A percentile compares a stretch with the other conserved stretches of the same genome.
Conservation (phyloP, 202 grass and related monocot species). For the Saccharum hybrid region DNA sequence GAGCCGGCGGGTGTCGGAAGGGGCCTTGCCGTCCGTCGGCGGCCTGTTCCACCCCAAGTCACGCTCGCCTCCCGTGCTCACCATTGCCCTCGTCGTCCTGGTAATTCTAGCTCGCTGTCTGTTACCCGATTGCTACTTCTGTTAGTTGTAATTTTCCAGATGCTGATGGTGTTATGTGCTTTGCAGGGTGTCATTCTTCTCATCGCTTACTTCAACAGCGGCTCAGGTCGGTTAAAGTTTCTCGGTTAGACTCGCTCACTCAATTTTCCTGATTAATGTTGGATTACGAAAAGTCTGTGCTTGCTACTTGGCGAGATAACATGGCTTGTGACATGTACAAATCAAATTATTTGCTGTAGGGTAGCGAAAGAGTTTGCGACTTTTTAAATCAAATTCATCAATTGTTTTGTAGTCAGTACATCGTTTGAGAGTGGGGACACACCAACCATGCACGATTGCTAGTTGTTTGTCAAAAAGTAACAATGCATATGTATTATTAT, state of each 20-base stretch:
- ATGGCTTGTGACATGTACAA: background rate
- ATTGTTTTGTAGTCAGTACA: background rate
- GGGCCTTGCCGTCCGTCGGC: slow-evolving; percentile 59
- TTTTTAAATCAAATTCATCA: background rate
- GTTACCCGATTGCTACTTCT: background rate
- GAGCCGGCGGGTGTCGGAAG: slow-evolving; percentile 66
- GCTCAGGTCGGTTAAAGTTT: slow-evolving; percentile 62
- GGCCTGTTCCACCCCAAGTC: slow-evolving; percentile 79
- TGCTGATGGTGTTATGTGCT: slow-evolving; percentile 4
- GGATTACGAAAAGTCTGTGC: background rate
- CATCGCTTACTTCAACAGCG: slow-evolving; percentile 63
- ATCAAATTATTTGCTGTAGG: background rate
- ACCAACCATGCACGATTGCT: background rate
- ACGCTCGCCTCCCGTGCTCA: slow-evolving; percentile 74
- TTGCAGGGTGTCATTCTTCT: slow-evolving; percentile 65
- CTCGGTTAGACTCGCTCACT: background rate
- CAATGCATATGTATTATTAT: background rate
- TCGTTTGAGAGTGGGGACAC: background rate
- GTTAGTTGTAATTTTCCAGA: background rate
- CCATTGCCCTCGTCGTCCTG: slow-evolving; percentile 76
- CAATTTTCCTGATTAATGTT: background rate
- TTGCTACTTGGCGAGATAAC: background rate
- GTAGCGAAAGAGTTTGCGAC: background rate
- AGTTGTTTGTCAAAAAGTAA: background rate
- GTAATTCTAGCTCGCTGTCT: slow-evolving; percentile 24